These are phyloP conservation scores for Vigna nakashimae DNA, from an alignment of 306 rosid species.

Conservation along the genomic window DNA sequence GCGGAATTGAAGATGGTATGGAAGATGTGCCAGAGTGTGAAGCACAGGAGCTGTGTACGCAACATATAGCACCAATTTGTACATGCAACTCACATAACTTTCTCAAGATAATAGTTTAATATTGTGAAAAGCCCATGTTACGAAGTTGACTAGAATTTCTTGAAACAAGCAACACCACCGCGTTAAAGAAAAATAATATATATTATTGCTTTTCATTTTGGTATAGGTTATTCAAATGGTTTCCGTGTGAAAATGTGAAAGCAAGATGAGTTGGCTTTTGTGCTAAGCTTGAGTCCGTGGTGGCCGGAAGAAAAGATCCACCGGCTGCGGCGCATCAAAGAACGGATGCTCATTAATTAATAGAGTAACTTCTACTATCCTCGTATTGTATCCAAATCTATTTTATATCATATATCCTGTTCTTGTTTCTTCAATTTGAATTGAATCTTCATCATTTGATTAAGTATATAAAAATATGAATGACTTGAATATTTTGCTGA, in stretches of 20 bases:
- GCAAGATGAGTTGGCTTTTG: constrained; percentile 45
- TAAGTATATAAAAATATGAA: too few species aligned
- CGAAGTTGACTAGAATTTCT: constrained; percentile 43
- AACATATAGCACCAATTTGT: constrained; percentile 5
- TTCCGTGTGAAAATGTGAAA: constrained; percentile 48
- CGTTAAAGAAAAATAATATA: background rate
- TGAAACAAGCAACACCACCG: constrained; percentile 35
- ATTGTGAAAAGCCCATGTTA: constrained; percentile 36
- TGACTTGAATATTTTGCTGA: too few species aligned
- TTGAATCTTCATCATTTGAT: background rate
- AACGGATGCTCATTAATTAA: constrained; percentile 67
- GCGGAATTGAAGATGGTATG: background rate
- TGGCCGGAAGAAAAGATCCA: constrained; percentile 41
- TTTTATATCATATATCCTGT: background rate
- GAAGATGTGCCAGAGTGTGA: constrained; percentile 33
- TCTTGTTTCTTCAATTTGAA: background rate
- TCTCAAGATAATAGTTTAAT: constrained; percentile 14
- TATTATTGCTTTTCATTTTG: constrained; percentile 27
- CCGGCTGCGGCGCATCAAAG: constrained; percentile 70
- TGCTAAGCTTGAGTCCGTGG: constrained; percentile 51
- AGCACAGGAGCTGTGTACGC: constrained; percentile 4
- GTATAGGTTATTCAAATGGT: constrained; percentile 38
- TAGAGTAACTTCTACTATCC: constrained; percentile 27
- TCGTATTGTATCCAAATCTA: background rate
- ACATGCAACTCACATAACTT: constrained; percentile 32